A percentile compares a stretch with the other conserved stretches of the same genome.
Evolutionary conservation across 768 basidiomycete genomes (phyloP).

Genomic region (Paxillus rubicundulus): DNA sequence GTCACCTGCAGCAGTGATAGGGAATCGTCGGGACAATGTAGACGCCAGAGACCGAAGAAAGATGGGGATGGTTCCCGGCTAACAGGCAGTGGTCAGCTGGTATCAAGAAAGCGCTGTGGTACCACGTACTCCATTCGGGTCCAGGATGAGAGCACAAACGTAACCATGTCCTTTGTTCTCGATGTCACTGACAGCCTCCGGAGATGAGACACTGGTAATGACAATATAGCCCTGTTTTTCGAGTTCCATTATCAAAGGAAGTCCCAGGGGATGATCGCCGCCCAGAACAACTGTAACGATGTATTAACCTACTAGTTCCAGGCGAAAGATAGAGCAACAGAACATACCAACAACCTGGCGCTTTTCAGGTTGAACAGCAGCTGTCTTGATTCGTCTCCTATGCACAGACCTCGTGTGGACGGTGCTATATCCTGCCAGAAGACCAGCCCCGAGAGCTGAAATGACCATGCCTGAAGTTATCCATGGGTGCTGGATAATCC

Average conservation of each 20-base stretch:
- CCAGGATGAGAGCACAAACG: constrained; percentile 77
- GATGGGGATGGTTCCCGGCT: constrained; percentile 70
- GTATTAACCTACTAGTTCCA: constrained; percentile 1
- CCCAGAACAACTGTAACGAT: constrained; percentile 66
- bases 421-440: constrained; percentile 56
- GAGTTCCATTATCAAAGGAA: constrained; percentile 70
- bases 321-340: neutral
- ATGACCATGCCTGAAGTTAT: constrained; percentile 51
- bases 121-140: constrained; percentile 65
- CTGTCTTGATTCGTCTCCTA: constrained; percentile 19
- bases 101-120: neutral
- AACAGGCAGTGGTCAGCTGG: constrained; percentile 7
- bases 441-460: constrained; percentile 57
- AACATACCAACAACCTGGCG: constrained; percentile 46
- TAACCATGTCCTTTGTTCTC: constrained; percentile 71
- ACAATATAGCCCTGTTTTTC: constrained; percentile 82
- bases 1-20: constrained; percentile 74
- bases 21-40: constrained; percentile 79
- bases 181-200: constrained; percentile 60
- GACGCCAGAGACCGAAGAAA: constrained; percentile 83
- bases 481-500: constrained; percentile 61
- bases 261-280: constrained; percentile 69
- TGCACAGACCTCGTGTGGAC: constrained; percentile 21
- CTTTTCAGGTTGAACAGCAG: constrained; percentile 36
- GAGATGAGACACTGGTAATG: constrained; percentile 70